Evolutionary conservation across 495 filamentous ascomycete genomes (phyloP).

Genomic region (Penicillium canescens): DNA sequence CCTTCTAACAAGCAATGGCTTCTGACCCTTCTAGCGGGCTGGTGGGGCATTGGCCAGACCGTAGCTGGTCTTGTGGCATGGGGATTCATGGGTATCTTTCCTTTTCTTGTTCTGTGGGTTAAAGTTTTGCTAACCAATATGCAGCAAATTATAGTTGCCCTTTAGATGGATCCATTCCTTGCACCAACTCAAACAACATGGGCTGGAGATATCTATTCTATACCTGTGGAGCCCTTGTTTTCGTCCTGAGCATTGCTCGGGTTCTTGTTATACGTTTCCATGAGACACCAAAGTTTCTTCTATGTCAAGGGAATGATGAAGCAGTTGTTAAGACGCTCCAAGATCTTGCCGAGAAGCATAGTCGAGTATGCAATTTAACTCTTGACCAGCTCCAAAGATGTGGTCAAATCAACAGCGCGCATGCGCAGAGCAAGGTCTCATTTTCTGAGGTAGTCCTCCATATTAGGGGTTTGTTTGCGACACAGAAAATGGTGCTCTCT

Average conservation of each 20-base stretch:
- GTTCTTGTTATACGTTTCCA: slow-evolving; percentile 20
- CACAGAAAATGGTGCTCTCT: slow-evolving; percentile 21
- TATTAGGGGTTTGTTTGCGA: slow-evolving; percentile 12
- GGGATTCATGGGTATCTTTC: slow-evolving; percentile 15
- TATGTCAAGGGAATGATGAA: slow-evolving; percentile 17
- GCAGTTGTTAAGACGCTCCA: slow-evolving; percentile 13
- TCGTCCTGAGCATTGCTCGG: slow-evolving; percentile 16
- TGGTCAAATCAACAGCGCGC: slow-evolving; percentile 11
- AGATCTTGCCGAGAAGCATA: slow-evolving; percentile 14
- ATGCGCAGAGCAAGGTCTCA: slow-evolving; percentile 11
- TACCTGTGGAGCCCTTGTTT: slow-evolving; percentile 15
- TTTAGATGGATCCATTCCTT: slow-evolving; percentile 9
- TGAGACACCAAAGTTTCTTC: slow-evolving; percentile 19
- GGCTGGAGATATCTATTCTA: slow-evolving; percentile 23
- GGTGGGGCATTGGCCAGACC: slow-evolving; percentile 22
- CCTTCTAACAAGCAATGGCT: slow-evolving; percentile 24
- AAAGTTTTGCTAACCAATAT: not conserved
- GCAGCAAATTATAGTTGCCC: slow-evolving; percentile 20
- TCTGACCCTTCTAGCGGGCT: slow-evolving; percentile 18
- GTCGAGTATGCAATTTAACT: slow-evolving; percentile 11
- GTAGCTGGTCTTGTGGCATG: slow-evolving; percentile 19
- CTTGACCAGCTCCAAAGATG: slow-evolving; percentile 15
- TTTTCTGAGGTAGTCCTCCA: slow-evolving; percentile 14
- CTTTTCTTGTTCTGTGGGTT: not conserved
- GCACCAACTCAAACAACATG: slow-evolving; percentile 20